Percentiles rank a stretch among this genome's conserved stretches.
These are phyloP conservation scores for Phytophthora sp. DNA, from an alignment of 352 stramenopile genomes.

Conservation along the genomic window DNA sequence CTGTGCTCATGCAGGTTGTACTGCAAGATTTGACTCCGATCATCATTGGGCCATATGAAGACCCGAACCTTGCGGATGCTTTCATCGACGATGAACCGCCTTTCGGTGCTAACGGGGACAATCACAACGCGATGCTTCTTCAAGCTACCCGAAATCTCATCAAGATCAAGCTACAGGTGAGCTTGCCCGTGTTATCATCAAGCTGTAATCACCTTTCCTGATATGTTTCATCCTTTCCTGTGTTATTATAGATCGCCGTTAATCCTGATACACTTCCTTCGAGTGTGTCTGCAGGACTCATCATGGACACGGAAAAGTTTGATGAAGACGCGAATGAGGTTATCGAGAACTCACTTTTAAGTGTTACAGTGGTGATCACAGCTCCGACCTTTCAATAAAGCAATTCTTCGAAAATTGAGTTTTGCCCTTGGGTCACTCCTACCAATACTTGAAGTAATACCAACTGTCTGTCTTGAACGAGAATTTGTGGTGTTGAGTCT, in stretches of 20 bases:
- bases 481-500: too few species aligned
- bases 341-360: slow-evolving; percentile 62
- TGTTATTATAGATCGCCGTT: slow-evolving; percentile 29
- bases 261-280: not conserved
- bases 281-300: slow-evolving; percentile 48
- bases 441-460: slow-evolving; percentile 12
- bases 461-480: not conserved
- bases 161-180: slow-evolving; percentile 61
- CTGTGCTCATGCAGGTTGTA: slow-evolving; percentile 35
- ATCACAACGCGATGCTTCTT: slow-evolving; percentile 62
- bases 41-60: slow-evolving; percentile 79
- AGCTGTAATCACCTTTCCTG: not conserved
- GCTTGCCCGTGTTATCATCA: not conserved
- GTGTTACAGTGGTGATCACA: slow-evolving; percentile 57
- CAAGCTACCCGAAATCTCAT: slow-evolving; percentile 56
- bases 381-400: slow-evolving; percentile 36
- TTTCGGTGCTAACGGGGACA: slow-evolving; percentile 17
- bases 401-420: not conserved
- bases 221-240: slow-evolving; percentile 2
- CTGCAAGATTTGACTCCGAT: slow-evolving; percentile 69
- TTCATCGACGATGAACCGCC: slow-evolving; percentile 48
- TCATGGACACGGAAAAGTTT: slow-evolving; percentile 70
- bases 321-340: slow-evolving; percentile 66
- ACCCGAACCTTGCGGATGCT: slow-evolving; percentile 79
- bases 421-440: not conserved